Base-by-base conservation (phyloP, 306 rosid species). In the Sphenostylis stenocarpa region DNA sequence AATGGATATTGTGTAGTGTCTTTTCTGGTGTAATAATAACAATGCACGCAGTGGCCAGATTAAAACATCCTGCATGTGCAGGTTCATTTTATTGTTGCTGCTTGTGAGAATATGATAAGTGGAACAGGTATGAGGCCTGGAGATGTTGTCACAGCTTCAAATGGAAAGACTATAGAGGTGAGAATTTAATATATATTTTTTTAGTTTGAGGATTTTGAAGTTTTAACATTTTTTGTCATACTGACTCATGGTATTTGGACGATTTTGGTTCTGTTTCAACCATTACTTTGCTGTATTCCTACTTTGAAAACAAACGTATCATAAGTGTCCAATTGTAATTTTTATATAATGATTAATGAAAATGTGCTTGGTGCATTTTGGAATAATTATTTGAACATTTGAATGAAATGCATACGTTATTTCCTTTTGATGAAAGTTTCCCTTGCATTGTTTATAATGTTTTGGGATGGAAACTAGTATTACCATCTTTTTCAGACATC, bases 101-200 rank as follows among this genome's bases (percentile, higher is more conserved):
- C 99, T 73, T 96, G 99, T 85, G 99, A 96, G 91, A 96, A 96
- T 78, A 96, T 96, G 99, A 96, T 96, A n/a, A 96, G 99, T 85
- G 98, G 99, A 86, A 88, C 97, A 47, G 99, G 99, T 69, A 89
- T 96, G 99, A 89, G 99, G 82, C 99, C 99, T 41, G 99, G 98
- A 66, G 99, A 96, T 69, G 64, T 96, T 87, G 79, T 96, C 79
- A 96, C 99, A 60, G 99, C 99, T 73, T 96, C 99, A 83, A 96
- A 96, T 88, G 99, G 99, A 84, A 96, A 96, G 90, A 96, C 99
- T 55, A 92, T 96, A 70, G 99, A 96, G 98, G 99, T 91, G 79
- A 43, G 56, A 48, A 41, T 80, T 82, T 63, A 49, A 68, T 29
- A 53, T 29, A 55, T 64, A 70, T 67, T 68, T 53, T n/a, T 72